A percentile compares a stretch with the other conserved stretches of the same genome.
Evolutionary conservation across 2,329 filamentous ascomycete genomes (phyloP).

Genomic region (Xylaria sp.): DNA sequence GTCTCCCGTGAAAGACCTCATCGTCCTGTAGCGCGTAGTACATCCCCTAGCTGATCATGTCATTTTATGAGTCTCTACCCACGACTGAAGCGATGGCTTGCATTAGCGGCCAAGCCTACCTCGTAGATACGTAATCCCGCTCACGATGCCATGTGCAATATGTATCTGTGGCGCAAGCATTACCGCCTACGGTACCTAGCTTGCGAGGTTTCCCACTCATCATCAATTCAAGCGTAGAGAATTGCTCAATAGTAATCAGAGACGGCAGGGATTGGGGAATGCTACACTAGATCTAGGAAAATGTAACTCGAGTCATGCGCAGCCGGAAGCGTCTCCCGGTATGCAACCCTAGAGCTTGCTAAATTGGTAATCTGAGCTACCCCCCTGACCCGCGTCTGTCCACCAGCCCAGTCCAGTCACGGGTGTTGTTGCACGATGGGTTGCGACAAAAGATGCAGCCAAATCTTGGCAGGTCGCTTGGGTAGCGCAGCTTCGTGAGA

Average conservation of each 20-base stretch:
- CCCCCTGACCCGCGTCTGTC: no score
- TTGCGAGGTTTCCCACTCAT: neutral
- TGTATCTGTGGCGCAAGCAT: neutral
- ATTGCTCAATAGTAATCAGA: slow-evolving; percentile 15
- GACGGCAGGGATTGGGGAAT: neutral
- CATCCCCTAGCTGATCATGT: no score
- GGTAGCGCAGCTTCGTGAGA: neutral
- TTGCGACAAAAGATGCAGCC: no score
- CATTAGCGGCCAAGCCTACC: slow-evolving; percentile 6
- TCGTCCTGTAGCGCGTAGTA: no score
- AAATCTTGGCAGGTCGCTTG: slow-evolving; percentile 7
- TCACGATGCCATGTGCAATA: neutral
- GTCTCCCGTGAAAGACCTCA: no score
- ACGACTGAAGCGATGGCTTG: slow-evolving; percentile 19
- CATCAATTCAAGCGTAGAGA: neutral
- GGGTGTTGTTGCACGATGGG: no score
- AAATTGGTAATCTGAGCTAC: neutral
- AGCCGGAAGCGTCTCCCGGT: slow-evolving; percentile 19
- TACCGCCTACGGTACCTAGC: neutral
- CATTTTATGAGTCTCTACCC: neutral
- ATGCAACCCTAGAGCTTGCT: neutral
- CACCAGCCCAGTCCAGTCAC: no score
- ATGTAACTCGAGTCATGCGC: slow-evolving; percentile 19
- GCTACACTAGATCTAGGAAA: slow-evolving; percentile 3
- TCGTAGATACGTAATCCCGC: neutral